Percentiles rank a stretch among this genome's conserved stretches.
phyloP scores from a whole-genome alignment of 1,139 yeast species.

The Casaregolazyma suthepensis region DNA sequence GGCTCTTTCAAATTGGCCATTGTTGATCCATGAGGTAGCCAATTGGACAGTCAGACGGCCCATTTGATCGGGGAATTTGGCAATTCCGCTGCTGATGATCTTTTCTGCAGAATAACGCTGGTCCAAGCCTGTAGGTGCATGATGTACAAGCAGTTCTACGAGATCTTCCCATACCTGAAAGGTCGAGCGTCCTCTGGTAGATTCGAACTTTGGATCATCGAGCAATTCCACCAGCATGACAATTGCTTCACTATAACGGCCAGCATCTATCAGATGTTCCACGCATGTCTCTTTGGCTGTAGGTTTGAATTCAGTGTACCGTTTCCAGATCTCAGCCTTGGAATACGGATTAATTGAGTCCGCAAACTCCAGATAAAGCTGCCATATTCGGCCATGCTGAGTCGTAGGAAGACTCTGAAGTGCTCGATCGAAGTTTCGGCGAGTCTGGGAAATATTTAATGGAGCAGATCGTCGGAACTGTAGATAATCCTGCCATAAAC shows the following conservation, averaged over 20 bases:
- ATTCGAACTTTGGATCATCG: conserved; percentile 30
- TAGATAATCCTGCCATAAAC: conserved; percentile 54
- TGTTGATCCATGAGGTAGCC: conserved; percentile 44
- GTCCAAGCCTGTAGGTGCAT: conserved; percentile 16
- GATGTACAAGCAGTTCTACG: conserved; percentile 39
- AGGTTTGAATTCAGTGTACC: conserved; percentile 41
- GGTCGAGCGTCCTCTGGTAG: conserved; percentile 36
- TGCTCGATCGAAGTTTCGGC: conserved; percentile 49
- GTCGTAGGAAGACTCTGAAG: conserved; percentile 45
- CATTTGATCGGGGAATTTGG: conserved; percentile 55
- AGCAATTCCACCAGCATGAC: conserved; percentile 31
- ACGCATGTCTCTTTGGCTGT: conserved; percentile 32
- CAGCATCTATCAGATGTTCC: conserved; percentile 24
- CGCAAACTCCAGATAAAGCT: conserved; percentile 48
- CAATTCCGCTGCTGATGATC: conserved; percentile 37
- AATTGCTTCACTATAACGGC: conserved; percentile 26
- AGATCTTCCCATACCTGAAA: conserved; percentile 44
- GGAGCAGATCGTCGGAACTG: conserved; percentile 30
- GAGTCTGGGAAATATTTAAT: conserved; percentile 41
- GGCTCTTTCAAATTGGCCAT: conserved; percentile 38
- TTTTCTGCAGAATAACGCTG: conserved; percentile 29
- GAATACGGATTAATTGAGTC: conserved; percentile 40
- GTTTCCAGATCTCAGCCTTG: conserved; percentile 39
- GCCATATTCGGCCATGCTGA: conserved; percentile 61
- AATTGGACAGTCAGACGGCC: conserved; percentile 47